Evolutionary conservation across 345 rosid genomes (phyloP).

Genomic region (Clausena lansium): DNA sequence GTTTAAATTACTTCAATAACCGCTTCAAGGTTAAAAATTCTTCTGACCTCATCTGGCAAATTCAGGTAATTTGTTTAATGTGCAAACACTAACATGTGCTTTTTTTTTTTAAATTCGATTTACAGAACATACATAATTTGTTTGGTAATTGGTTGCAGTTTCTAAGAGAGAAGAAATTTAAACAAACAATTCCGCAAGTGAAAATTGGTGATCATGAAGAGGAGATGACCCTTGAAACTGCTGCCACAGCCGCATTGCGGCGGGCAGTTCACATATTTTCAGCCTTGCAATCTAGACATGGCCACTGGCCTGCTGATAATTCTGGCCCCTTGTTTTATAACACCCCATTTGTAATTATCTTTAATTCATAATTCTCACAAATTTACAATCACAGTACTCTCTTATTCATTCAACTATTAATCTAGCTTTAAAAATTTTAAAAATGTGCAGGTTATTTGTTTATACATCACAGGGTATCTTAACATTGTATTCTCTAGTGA

Average conservation of each 20-base stretch:
- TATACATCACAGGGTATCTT: constrained; percentile 43
- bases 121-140: no score
- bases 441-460: constrained; percentile 29
- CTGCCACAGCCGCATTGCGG: constrained; percentile 18
- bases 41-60: constrained; percentile 34
- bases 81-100: no score
- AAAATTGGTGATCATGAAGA: constrained; percentile 23
- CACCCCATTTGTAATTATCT: constrained; percentile 19
- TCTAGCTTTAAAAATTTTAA: no score
- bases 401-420: not conserved
- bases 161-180: constrained; percentile 27
- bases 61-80: constrained; percentile 15
- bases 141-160: not conserved
- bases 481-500: constrained; percentile 32
- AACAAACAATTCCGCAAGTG: constrained; percentile 20
- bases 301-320: constrained; percentile 39
- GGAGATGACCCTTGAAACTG: constrained; percentile 25
- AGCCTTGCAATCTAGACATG: constrained; percentile 30
- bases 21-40: constrained; percentile 20
- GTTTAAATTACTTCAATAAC: constrained; percentile 24
- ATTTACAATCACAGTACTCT: not conserved
- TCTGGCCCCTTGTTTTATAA: constrained; percentile 32
- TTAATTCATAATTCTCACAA: not conserved
- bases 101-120: no score
- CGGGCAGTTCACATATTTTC: constrained; percentile 29